Base-by-base conservation (phyloP, 1,139 yeast genomes). In the Pichia sp. region DNA sequence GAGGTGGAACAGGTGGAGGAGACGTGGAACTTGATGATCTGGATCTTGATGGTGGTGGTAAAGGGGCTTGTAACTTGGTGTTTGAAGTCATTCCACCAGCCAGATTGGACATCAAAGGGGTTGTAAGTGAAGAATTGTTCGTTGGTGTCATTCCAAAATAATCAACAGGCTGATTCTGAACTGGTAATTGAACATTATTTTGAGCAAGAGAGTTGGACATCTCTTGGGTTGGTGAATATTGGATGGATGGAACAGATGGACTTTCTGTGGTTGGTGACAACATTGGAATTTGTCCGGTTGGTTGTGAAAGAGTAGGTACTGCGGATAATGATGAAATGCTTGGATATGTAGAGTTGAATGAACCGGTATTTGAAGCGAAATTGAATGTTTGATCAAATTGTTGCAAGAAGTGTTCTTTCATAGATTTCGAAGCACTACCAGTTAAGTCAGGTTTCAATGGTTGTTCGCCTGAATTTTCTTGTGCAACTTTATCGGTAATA, bases 381-480 rank as follows among this genome's bases (percentile, higher is more conserved):
- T 50, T 53, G 24, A 53, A 53, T 4, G 56, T 52, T 43, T 53
- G 53, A 15, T 52, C 53, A 47, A 53, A 53, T 42, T 50, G 77
- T 71, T 20, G 69, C 68, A 7, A 81, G 75, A 24, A 79, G 68
- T 33, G 82, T 14, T 52, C 56, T 44, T 63, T 56, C 61, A 62
- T 60, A 4, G 66, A 59, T 39, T 62, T 54, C 12, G 63, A 58
- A 17, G 58, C 63, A 51, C 64, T 59, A 14, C 66, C 65, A 1
- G 68, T 59, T 27, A 61, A 46, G 27, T 62, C 59, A 5, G 69
- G 61, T 22, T 62, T 57, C 28, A 64, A 47, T 2, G 70, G 67
- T 10, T 53, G 52, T 32, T 51, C 50, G 1, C 46, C 52, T 4
- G 51, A 17, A 18, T 24, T 39, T 4, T 28, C 31, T 24, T 43